Evolutionary conservation across 139 green algal species (phyloP).

Genomic region (Chlamydomonas sp.): DNA sequence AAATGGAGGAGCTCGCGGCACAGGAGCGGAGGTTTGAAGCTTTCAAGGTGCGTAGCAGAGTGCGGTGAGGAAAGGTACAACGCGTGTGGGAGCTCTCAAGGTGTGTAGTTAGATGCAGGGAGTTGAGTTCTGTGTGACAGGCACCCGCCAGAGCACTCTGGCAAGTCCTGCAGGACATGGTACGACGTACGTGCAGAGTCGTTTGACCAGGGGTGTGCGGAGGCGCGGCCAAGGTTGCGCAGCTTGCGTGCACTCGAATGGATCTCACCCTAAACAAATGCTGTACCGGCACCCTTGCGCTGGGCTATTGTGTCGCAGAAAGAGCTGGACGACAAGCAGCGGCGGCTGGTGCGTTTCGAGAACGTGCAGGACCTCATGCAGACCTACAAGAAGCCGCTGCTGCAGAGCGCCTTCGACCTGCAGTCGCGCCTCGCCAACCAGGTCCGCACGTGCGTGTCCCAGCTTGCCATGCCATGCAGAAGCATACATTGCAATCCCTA

Average conservation of each 20-base stretch:
- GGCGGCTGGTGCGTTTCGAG: conserved; percentile 36
- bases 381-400: conserved; percentile 60
- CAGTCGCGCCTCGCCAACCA: conserved; percentile 45
- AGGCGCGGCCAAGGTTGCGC: background rate
- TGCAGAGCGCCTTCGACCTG: conserved; percentile 56
- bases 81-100: background rate
- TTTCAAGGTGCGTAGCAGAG: conserved; percentile 18
- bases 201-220: too few species aligned
- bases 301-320: conserved; percentile 8
- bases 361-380: conserved; percentile 50
- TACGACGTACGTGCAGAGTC: too few species aligned
- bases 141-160: too few species aligned
- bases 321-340: conserved; percentile 44
- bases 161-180: too few species aligned
- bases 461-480: background rate
- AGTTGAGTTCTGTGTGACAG: too few species aligned
- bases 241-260: background rate
- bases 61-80: background rate
- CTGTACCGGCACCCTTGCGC: background rate
- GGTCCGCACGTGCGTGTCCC: conserved; percentile 14
- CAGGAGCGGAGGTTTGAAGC: conserved; percentile 36
- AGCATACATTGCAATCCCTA: too few species aligned
- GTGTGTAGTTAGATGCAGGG: background rate
- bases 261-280: background rate
- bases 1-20: conserved; percentile 22